Evolutionary conservation across 805 yeast genomes (phyloP).

Genomic region (Kodamaea leandrae): DNA sequence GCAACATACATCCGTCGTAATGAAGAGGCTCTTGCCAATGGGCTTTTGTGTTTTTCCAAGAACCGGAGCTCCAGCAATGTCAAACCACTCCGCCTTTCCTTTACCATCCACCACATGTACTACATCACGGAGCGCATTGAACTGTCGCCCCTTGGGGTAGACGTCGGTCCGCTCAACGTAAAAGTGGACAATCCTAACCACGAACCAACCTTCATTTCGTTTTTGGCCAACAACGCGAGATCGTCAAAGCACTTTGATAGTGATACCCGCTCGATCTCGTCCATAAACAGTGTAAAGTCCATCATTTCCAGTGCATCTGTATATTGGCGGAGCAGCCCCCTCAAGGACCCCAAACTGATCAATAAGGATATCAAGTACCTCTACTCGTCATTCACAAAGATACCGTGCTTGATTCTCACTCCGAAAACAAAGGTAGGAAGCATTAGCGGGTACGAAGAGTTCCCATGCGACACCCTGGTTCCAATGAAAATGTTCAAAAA

Average conservation of each 20-base stretch:
- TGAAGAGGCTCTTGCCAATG: conserved; percentile 59
- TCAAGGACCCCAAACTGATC: conserved; percentile 42
- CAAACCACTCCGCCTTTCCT: conserved; percentile 55
- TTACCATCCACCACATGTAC: conserved; percentile 63
- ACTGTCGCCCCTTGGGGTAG: conserved; percentile 43
- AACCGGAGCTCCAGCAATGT: conserved; percentile 21
- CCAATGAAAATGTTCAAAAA: conserved; percentile 63
- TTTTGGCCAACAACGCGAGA: conserved; percentile 55
- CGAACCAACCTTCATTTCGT: conserved; percentile 55
- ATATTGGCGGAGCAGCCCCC: conserved; percentile 36
- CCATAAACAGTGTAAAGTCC: conserved; percentile 57
- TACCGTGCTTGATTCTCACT: conserved; percentile 60
- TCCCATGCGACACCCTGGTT: conserved; percentile 68
- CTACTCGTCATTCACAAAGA: conserved; percentile 60
- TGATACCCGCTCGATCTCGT: conserved; percentile 50
- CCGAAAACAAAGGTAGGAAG: conserved; percentile 58
- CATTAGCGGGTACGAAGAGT: conserved; percentile 63
- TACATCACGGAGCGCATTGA: conserved; percentile 59
- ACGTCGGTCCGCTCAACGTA: conserved; percentile 62
- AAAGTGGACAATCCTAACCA: conserved; percentile 56
- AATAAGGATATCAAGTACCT: conserved; percentile 54
- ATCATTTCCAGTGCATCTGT: conserved; percentile 42
- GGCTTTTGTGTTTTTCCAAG: conserved; percentile 53
- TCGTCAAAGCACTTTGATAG: conserved; percentile 39
- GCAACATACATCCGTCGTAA: conserved; percentile 54